phyloP scores from a whole-genome alignment of 2,329 filamentous ascomycete species.

The Phaeosphaeria sp. region DNA sequence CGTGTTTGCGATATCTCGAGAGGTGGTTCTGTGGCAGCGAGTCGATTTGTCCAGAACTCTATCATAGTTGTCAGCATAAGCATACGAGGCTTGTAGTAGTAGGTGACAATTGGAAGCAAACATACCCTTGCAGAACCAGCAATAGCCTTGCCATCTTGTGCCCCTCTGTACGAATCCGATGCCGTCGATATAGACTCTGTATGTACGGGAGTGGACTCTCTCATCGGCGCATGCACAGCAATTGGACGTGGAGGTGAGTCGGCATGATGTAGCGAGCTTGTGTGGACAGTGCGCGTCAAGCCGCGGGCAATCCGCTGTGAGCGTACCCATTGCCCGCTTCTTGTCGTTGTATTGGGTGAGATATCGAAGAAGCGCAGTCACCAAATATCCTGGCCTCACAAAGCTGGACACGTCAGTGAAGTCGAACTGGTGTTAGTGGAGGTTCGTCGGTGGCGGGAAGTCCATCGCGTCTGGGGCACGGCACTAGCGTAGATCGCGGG shows the following conservation, averaged over 20 bases:
- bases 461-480: not conserved
- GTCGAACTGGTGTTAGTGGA: not conserved
- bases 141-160: constrained; percentile 59
- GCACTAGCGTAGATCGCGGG: not conserved
- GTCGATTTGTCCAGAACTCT: constrained; percentile 59
- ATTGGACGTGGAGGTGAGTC: constrained; percentile 48
- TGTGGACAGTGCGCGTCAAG: constrained; percentile 48
- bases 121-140: constrained; percentile 58
- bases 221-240: constrained; percentile 53
- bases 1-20: constrained; percentile 53
- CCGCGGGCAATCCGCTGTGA: constrained; percentile 47
- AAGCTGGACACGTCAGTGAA: not conserved
- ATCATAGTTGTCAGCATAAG: constrained; percentile 11
- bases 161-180: constrained; percentile 58
- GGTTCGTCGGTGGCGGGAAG: not conserved
- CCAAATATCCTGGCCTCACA: not conserved
- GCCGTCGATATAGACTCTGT: constrained; percentile 58
- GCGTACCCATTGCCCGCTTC: constrained; percentile 43
- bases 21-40: constrained; percentile 50
- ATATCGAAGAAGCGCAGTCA: not conserved
- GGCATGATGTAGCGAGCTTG: constrained; percentile 52
- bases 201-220: constrained; percentile 51
- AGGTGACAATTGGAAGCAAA: not conserved
- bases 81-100: too few relatives aligned
- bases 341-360: not conserved